phyloP scores from a whole-genome alignment of 306 rosid species.

The Quercus bicolor region DNA sequence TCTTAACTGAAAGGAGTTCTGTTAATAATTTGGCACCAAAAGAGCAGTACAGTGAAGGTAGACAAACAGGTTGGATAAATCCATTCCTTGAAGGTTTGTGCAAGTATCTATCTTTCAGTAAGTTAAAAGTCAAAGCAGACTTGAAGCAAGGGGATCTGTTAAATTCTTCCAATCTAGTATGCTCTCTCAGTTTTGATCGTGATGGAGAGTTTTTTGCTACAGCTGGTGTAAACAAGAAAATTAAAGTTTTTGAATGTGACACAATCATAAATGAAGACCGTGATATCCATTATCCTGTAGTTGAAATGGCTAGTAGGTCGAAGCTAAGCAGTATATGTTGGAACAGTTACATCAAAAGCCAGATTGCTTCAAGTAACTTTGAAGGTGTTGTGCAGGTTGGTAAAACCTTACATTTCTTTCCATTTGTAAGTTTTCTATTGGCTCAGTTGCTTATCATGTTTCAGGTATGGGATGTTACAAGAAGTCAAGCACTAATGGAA shows the following conservation, averaged over 20 bases:
- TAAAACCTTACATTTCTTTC: constrained; percentile 16
- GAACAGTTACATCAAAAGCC: constrained; percentile 95
- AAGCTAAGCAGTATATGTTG: constrained; percentile 92
- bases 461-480: constrained; percentile 93
- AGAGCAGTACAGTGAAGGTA: constrained; percentile 44
- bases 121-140: constrained; percentile 86
- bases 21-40: constrained; percentile 56
- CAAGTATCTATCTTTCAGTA: constrained; percentile 83
- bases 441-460: constrained; percentile 23
- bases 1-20: constrained; percentile 62
- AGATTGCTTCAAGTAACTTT: constrained; percentile 96
- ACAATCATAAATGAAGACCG: constrained; percentile 74
- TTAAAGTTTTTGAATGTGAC: constrained; percentile 84
- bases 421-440: constrained; percentile 9
- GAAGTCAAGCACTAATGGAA: constrained; percentile 81
- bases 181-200: constrained; percentile 88
- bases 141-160: constrained; percentile 97
- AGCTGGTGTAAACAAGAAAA: constrained; percentile 93
- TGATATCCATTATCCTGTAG: constrained; percentile 93
- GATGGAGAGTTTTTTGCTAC: constrained; percentile 95
- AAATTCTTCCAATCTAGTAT: constrained; percentile 89
- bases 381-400: constrained; percentile 97
- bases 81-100: constrained; percentile 96
- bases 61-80: constrained; percentile 86
- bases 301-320: constrained; percentile 87